Base-by-base conservation (phyloP, 352 stramenopile genomes). In the Phytophthora meadii region DNA sequence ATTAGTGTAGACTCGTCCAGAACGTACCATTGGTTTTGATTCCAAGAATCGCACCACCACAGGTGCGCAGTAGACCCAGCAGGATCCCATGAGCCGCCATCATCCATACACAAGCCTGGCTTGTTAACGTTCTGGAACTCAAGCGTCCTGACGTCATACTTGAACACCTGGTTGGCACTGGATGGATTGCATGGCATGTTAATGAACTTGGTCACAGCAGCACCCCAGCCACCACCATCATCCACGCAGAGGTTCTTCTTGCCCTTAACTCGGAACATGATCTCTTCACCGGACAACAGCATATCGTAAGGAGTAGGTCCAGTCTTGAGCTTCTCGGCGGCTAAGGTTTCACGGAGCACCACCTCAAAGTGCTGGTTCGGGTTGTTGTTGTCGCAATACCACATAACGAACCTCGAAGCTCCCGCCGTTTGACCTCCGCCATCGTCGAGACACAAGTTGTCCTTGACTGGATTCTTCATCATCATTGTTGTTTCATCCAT, bases 181-280 rank as follows among this genome's bases (percentile, higher is more conserved):
- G 42, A 47, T 3, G 68, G 45, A 49, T 75, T 69, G 60, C 72
- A 80, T 1, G 40, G 44, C 27, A 59, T 36, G n/a, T 63, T 12
- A 6, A 42, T 28, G 12, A 80, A 70, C 34, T 68, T 61, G 5
- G 62, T 65, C 2, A 68, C 22, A 1, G 54, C 45, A 22, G 53
- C 72, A 11, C 42, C 46, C 37, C 44, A 61, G n/a, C 57, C 72
- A 36, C 65, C 70, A 0, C 73, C 73, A 44, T 81, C 73, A 19
- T 81, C 73, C 5, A 81, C 41, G 32, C 73, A 81, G 2, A 79
- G 9, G 27, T 70, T 68, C 8, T 65, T 68, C 47, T 76, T 76
- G 2, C 63, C 58, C 5, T 55, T 51, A 22, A 60, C 41, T 22
- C 68, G 68, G 14, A 76, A 32, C 57, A 76, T 63, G 36, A 70